phyloP scores from a whole-genome alignment of 495 filamentous ascomycete genomes.

The Amniculicola lignicola region DNA sequence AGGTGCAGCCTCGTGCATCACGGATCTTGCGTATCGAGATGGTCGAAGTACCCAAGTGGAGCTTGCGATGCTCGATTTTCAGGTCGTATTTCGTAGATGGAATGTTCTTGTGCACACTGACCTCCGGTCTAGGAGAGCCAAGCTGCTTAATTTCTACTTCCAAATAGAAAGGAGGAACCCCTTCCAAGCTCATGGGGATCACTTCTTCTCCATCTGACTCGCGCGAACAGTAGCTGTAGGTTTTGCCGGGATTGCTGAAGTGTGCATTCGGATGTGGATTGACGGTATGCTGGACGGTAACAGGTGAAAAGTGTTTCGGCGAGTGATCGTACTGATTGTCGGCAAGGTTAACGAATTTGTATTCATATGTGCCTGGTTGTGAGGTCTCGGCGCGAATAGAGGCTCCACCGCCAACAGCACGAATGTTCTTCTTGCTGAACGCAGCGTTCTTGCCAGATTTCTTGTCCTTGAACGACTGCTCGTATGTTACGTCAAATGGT shows the following conservation, averaged over 20 bases:
- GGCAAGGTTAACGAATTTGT: constrained; percentile 74
- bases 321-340: constrained; percentile 82
- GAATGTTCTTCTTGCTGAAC: constrained; percentile 62
- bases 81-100: constrained; percentile 69
- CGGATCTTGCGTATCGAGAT: constrained; percentile 84
- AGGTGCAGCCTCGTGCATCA: constrained; percentile 78
- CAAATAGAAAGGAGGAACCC: constrained; percentile 81
- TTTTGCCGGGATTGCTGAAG: constrained; percentile 85
- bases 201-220: constrained; percentile 73
- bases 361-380: constrained; percentile 76
- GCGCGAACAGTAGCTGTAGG: constrained; percentile 89
- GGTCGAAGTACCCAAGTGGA: constrained; percentile 79
- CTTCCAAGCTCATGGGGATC: constrained; percentile 78
- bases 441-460: constrained; percentile 54
- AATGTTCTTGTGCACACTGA: constrained; percentile 73
- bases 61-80: constrained; percentile 73
- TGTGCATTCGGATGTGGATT: constrained; percentile 73
- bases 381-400: constrained; percentile 80
- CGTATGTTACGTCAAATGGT: constrained; percentile 82
- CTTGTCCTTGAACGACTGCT: constrained; percentile 63
- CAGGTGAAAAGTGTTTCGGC: constrained; percentile 53
- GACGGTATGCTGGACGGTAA: constrained; percentile 78
- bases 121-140: constrained; percentile 71
- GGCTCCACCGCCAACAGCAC: constrained; percentile 65
- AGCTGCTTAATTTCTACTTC: constrained; percentile 92